Conservation (phyloP, 78 protist species). For the Dictyostelium citrinum region DNA sequence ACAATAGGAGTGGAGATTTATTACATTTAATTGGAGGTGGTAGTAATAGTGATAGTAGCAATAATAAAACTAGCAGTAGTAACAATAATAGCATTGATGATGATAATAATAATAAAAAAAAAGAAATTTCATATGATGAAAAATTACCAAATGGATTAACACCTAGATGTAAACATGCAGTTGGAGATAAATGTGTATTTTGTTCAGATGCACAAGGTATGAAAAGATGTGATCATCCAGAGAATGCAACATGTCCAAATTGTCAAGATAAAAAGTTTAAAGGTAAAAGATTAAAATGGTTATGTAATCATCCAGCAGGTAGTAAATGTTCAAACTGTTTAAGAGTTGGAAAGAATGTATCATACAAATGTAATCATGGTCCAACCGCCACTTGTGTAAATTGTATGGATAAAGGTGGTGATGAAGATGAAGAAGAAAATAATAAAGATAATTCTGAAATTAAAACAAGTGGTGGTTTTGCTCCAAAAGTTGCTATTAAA, state of each 20-base stretch:
- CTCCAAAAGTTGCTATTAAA: neutral
- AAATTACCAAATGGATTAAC: conserved; percentile 18
- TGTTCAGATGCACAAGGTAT: conserved; percentile 60
- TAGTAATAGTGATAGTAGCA: neutral
- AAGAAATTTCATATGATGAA: neutral
- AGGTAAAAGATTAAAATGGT: conserved; percentile 64
- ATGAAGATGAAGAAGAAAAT: neutral
- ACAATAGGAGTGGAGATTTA: conserved; percentile 47
- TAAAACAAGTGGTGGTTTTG: neutral
- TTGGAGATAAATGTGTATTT: conserved; percentile 65
- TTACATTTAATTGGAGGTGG: neutral
- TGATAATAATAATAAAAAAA: neutral
- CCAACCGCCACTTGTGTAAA: conserved; percentile 40
- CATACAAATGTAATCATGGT: conserved; percentile 56
- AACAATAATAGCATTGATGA: neutral
- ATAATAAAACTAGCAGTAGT: neutral
- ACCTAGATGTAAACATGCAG: conserved; percentile 54
- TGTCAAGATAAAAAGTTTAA: conserved; percentile 65
- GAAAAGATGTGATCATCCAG: conserved; percentile 60
- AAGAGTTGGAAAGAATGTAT: conserved; percentile 40
- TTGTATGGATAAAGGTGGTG: conserved; percentile 38
- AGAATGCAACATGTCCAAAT: conserved; percentile 60
- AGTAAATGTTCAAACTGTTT: conserved; percentile 54
- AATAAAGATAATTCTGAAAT: neutral
- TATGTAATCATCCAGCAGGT: conserved; percentile 61